Base-by-base conservation (phyloP, 345 rosid genomes). In the Populus simonii region DNA sequence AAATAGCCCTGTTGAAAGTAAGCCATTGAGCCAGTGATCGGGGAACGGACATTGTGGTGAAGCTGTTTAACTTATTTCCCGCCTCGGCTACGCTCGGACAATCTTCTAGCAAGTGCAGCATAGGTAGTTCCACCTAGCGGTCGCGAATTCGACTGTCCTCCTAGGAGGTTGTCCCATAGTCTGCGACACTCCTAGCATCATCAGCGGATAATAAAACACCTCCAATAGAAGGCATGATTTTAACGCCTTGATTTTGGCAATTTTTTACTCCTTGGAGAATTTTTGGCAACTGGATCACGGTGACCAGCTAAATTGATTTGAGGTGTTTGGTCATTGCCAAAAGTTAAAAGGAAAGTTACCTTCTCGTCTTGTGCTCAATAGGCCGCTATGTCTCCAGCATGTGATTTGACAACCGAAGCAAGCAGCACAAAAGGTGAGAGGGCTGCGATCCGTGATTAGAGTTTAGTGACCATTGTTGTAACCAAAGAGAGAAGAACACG, bases 171-270 rank as follows among this genome's bases (percentile, higher is more conserved):
- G 12, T 47, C 33, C 63, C 70, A 45, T 27, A 43, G 55, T 20
- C 31, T 8, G 77, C 77, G 13, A 31, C 66, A 20, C 13, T 45
- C 59, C 79, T 73, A 12, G 77, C 87, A 29, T 79, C 81, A 15
- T 71, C 77, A 13, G 33, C 33, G 0, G 80, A 75, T 7, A 73
- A 51, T 0, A 81, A 68, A 41, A 3, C 81, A 0, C 83, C 84
- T 11, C 87, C 83, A 35, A 81, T 35, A 0, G 81, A 84, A 55
- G 81, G 83, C 72, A 84, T 13, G n/a, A 81, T 83, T 66, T 79
- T 70, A 33, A 81, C 35, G 16, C 81, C 83, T 35, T n/a, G 43
- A 15, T 36, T 71, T 68, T 79, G 87, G 38, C 85, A 81, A 16
- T 55, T n/a, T 55, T n/a, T 45, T 45, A 45, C 4, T 12, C 5